These are phyloP conservation scores for Aspergillus pseudoviridinutans DNA, from an alignment of 2,329 filamentous ascomycete genomes.

Conservation along the genomic window DNA sequence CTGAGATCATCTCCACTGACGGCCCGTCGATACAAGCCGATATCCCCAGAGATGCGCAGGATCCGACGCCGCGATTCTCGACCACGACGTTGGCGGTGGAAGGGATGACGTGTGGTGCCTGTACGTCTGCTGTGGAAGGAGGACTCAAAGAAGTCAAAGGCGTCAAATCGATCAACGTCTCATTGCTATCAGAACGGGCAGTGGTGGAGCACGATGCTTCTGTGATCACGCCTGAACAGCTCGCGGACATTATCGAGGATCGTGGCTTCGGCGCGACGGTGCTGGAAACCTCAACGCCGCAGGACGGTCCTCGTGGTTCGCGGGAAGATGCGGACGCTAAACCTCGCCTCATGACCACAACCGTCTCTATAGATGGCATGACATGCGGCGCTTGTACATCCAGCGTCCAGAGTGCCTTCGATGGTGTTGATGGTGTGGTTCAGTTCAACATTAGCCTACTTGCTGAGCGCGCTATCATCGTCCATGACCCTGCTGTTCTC, in stretches of 20 bases:
- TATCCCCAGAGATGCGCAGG: constrained; percentile 31
- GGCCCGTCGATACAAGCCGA: constrained; percentile 53
- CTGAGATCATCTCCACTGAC: constrained; percentile 79
- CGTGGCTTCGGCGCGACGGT: constrained; percentile 78
- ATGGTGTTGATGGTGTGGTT: constrained; percentile 68
- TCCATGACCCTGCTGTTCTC: constrained; percentile 72
- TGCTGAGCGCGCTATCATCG: constrained; percentile 83
- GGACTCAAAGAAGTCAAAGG: constrained; percentile 72
- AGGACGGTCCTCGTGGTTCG: constrained; percentile 29
- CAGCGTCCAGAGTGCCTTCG: constrained; percentile 79
- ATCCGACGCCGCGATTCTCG: constrained; percentile 38
- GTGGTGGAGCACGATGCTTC: constrained; percentile 73
- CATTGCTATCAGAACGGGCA: constrained; percentile 77
- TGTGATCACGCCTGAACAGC: constrained; percentile 49
- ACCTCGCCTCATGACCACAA: constrained; percentile 61
- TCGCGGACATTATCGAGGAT: constrained; percentile 59
- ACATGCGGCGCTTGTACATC: constrained; percentile 96
- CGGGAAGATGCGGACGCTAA: constrained; percentile 30
- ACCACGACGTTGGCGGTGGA: constrained; percentile 74
- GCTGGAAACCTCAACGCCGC: constrained; percentile 61
- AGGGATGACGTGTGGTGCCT: constrained; percentile 90
- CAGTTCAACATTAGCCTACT: constrained; percentile 94
- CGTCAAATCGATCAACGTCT: constrained; percentile 74
- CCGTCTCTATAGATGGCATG: constrained; percentile 90
- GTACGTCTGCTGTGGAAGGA: constrained; percentile 78